Evolutionary conservation across 225 moss, liverwort and hornwort species (phyloP).

Genomic region (Sphagnum tenellum): DNA sequence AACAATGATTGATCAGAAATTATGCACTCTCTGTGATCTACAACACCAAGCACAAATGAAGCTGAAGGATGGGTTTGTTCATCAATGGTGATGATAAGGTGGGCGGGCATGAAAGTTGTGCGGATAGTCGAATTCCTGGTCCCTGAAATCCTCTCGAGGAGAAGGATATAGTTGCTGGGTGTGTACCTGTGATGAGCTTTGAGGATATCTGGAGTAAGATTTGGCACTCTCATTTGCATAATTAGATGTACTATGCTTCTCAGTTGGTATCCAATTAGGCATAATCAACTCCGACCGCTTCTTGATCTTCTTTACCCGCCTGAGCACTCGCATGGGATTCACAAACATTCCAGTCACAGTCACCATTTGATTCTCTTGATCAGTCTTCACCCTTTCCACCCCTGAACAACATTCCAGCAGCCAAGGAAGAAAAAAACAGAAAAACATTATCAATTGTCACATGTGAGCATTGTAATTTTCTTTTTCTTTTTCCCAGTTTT

Average conservation of each 20-base stretch:
- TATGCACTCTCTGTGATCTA: too few relatives aligned
- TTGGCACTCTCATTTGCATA: too few relatives aligned
- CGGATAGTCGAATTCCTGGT: background rate
- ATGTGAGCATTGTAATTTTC: background rate
- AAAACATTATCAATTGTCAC: background rate
- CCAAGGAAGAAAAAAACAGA: background rate
- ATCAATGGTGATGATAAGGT: too few relatives aligned
- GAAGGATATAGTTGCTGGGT: background rate
- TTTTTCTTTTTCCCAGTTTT: background rate
- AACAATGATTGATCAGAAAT: too few relatives aligned
- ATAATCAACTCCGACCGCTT: background rate
- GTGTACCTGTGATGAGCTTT: slow-evolving; percentile 1
- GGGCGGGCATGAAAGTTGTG: background rate
- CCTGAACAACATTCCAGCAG: background rate
- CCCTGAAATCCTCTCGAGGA: background rate
- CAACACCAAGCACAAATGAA: too few relatives aligned
- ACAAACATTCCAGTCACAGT: background rate
- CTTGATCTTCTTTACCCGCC: slow-evolving; percentile 1
- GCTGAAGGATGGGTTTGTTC: too few relatives aligned
- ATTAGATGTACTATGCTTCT: background rate
- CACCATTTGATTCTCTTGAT: slow-evolving; percentile 1
- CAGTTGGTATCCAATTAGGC: background rate
- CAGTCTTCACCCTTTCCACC: background rate
- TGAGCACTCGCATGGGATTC: slow-evolving; percentile 3
- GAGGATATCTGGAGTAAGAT: background rate